Conservation (phyloP, 169 alveolate species). For the Cryptosporidium baileyi region DNA sequence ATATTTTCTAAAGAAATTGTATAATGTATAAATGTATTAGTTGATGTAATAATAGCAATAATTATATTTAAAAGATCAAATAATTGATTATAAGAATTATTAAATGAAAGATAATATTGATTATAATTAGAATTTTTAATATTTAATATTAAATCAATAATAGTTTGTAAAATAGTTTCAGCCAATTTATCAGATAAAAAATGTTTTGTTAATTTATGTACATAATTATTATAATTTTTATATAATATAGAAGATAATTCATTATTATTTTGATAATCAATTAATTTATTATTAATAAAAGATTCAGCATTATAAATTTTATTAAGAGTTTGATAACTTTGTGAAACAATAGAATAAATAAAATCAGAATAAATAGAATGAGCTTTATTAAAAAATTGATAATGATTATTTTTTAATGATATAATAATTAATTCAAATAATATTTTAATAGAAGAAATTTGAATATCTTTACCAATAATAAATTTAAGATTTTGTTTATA, state of each 20-base stretch:
- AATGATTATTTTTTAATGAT: background rate
- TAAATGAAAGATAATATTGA: background rate
- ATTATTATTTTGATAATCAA: background rate
- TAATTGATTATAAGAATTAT: background rate
- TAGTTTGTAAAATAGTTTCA: slow-evolving; percentile 33
- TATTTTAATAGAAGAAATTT: slow-evolving; percentile 7
- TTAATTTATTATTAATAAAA: background rate
- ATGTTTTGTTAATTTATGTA: background rate
- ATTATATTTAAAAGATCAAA: background rate
- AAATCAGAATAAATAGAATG: background rate
- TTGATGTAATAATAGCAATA: slow-evolving; percentile 29
- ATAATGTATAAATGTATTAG: slow-evolving; percentile 16
- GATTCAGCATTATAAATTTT: slow-evolving; percentile 28
- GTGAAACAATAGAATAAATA: background rate
- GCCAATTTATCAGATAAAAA: slow-evolving; percentile 55
- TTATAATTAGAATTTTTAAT: background rate
- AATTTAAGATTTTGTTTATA: background rate
- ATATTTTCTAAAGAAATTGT: background rate
- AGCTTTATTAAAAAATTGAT: background rate
- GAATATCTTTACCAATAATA: background rate
- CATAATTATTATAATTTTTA: slow-evolving; percentile 6
- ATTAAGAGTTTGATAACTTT: slow-evolving; percentile 7
- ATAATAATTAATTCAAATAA: slow-evolving; percentile 15
- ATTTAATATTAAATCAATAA: slow-evolving; percentile 15
- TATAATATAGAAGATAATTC: background rate